Evolutionary conservation across 176 grass and related monocot genomes (phyloP), one percentile per base, ranked within the genome.

Genomic region (Metroxylon sagu): DNA sequence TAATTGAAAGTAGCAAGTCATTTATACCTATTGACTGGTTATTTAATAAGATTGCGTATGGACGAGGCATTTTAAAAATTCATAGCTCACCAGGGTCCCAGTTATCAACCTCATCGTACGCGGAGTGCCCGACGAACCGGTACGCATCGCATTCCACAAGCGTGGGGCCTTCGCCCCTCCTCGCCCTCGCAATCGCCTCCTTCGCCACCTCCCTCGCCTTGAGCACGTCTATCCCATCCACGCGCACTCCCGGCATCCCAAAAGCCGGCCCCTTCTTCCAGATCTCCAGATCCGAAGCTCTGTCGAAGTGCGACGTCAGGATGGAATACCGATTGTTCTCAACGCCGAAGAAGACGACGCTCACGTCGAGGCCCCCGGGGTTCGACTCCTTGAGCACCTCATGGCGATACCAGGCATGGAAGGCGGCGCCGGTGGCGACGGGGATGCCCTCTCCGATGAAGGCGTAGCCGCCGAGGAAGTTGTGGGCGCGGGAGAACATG

Each of bases 371-470:
- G 21, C 87, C 93, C 43, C 83, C 79, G 14, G 93, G 87, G 67
- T 82, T 68, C 0, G 93, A 85, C 57, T 97, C 31, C 76, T 97
- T 97, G 51, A 97, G 87, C 52, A 97, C 87, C 70, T 97, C 93
- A 70, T 91, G 87, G 35, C 78, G 88, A 66, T 97, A 97, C 71
- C 91, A 91, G 10, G 93, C 81, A 62, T 84, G 78, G 69, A 97
- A 97, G 61, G 87, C 93, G 16, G 93, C 93, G 39, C 93, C 93
- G 62, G 87, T 91, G 50, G 93, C 87, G 5, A 97, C 78, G 4
- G 93, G 93, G 61, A 97, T 97, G 48, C 93, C 93, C 62, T 96
- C 92, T 8, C 92, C 92, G 1, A 90, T 96, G 67, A 96, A 96
- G 29, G 86, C 92, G 65, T 90, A 96, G 16, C 92, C 92, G 49